These are phyloP conservation scores for Aureobasidium sp. DNA, from an alignment of 2,329 filamentous ascomycete species.

Conservation along the genomic window DNA sequence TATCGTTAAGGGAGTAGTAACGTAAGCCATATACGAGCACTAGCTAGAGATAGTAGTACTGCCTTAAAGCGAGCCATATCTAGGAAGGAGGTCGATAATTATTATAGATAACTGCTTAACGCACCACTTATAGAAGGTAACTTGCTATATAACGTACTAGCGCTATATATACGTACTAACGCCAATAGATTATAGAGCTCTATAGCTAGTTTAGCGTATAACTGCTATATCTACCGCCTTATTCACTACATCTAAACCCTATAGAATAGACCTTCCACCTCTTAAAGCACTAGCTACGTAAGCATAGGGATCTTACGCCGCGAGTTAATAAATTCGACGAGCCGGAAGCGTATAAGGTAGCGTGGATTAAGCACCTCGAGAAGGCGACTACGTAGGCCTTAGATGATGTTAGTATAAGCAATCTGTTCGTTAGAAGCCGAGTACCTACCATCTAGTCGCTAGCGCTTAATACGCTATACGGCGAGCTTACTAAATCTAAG, in stretches of 20 bases:
- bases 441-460: neutral
- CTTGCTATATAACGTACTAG: neutral
- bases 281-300: too few relatives aligned
- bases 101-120: neutral
- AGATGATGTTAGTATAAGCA: neutral
- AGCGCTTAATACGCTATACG: neutral
- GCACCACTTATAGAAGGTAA: neutral
- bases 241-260: too few relatives aligned
- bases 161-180: neutral
- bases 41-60: too few relatives aligned
- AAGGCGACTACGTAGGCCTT: neutral
- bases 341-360: neutral
- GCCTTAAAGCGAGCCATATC: neutral
- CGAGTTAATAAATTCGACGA: neutral
- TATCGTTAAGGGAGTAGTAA: neutral
- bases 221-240: neutral
- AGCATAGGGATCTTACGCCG: neutral
- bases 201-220: neutral
- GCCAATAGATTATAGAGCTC: neutral
- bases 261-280: too few relatives aligned
- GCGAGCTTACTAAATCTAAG: neutral
- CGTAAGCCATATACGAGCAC: neutral
- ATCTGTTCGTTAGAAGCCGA: neutral
- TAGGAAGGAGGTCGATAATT: neutral
- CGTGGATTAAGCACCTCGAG: neutral